Conservation (phyloP, 345 rosid genomes). For the Heritiera fomes region DNA sequence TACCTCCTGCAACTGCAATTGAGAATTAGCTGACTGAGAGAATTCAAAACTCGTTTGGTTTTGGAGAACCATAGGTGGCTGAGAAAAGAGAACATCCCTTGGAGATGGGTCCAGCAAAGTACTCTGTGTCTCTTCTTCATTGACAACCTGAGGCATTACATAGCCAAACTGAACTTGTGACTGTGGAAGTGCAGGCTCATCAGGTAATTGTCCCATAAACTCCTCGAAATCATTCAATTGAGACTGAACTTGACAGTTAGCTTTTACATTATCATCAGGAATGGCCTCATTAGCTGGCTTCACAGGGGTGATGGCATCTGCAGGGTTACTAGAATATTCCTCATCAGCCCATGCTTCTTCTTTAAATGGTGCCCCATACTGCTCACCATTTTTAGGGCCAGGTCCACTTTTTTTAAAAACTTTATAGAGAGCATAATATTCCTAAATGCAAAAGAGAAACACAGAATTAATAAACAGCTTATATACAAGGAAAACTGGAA, state of each 20-base stretch:
- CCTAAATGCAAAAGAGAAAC: constrained; percentile 33
- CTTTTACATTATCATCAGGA: constrained; percentile 30
- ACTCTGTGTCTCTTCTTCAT: constrained; percentile 45
- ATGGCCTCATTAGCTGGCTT: constrained; percentile 32
- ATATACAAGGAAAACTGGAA: neutral
- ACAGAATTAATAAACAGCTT: constrained; percentile 12
- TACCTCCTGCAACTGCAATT: constrained; percentile 32
- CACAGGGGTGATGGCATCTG: constrained; percentile 24
- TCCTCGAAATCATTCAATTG: constrained; percentile 48
- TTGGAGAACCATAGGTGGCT: constrained; percentile 22
- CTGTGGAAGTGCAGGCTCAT: constrained; percentile 34
- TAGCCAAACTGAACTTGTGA: constrained; percentile 13
- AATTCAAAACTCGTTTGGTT: constrained; percentile 32
- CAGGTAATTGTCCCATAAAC: constrained; percentile 39
- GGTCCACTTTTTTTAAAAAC: constrained; percentile 86
- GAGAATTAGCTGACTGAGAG: constrained; percentile 36
- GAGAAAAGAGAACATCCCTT: constrained; percentile 32
- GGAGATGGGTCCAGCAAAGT: constrained; percentile 37
- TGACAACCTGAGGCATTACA: constrained; percentile 35
- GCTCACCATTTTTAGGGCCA: constrained; percentile 97
- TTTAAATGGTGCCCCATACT: constrained; percentile 87
- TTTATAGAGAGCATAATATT: constrained; percentile 78
- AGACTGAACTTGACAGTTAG: constrained; percentile 27
- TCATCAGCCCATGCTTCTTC: constrained; percentile 88
- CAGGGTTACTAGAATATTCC: constrained; percentile 34